Evolutionary conservation across 2,329 filamentous ascomycete genomes (phyloP).

Genomic region (Phialocephala sp.): DNA sequence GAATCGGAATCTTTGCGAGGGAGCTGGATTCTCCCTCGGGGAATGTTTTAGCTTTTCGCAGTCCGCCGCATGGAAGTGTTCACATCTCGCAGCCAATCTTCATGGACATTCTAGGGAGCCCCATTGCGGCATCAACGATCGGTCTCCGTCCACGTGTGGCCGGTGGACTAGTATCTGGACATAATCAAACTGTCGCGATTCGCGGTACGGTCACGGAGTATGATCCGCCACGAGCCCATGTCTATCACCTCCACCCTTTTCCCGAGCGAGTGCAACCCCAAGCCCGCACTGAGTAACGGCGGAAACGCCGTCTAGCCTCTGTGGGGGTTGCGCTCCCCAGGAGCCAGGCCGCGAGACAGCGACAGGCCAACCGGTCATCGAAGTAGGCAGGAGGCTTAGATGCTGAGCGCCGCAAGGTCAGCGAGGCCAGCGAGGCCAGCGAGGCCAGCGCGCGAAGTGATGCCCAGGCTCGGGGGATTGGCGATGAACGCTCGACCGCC

Average conservation of each 20-base stretch:
- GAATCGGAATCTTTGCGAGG: constrained; percentile 9
- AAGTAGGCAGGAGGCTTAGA: constrained; percentile 4
- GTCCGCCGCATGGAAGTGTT: too few relatives aligned
- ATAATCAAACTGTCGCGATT: constrained; percentile 13
- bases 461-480: not conserved
- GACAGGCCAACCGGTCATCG: not conserved
- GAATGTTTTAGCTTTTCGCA: not conserved
- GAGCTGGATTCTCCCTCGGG: not conserved
- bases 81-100: too few relatives aligned
- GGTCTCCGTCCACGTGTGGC: not conserved
- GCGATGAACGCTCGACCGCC: not conserved
- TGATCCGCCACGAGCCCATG: constrained; percentile 14
- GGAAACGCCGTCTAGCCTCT: not conserved
- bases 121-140: too few relatives aligned
- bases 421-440: not conserved
- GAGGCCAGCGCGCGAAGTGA: not conserved
- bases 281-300: not conserved
- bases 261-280: not conserved
- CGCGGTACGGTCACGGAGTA: constrained; percentile 7
- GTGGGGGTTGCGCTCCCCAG: not conserved
- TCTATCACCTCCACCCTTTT: not conserved
- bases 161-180: not conserved
- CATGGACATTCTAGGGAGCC: too few relatives aligned
- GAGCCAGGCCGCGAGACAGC: not conserved
- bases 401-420: not conserved